Evolutionary conservation across 345 rosid genomes (phyloP), one percentile per base, ranked within the genome.

Genomic region (Euphorbia tirucalli): DNA sequence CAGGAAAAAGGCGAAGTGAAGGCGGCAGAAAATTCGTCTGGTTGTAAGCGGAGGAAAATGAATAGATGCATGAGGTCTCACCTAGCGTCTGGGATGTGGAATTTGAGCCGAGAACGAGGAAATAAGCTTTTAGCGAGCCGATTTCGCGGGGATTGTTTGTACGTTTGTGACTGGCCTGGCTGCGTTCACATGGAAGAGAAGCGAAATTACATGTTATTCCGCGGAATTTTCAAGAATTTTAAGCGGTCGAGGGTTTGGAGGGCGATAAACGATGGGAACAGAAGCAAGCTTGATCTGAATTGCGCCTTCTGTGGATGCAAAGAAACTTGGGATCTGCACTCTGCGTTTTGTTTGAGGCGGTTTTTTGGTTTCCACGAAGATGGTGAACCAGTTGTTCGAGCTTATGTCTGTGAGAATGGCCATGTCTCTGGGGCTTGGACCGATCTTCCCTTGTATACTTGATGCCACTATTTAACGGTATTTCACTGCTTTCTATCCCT

Each of bases 341-440:
- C 98, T 1, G 87, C 98, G 16, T 95, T 92, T 83, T 95, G 99
- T 71, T 85, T 95, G 88, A 86, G 82, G 78, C 78, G 97, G 74
- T 84, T 71, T 16, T 89, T 79, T 9, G 94, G 93, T 70, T 95
- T 75, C 79, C 99, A 93, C 46, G 98, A 95, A 4, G 98, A 95
- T 50, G 98, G 98, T 0, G 98, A 95, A 69, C 99, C 97, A 0
- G 92, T 93, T 30, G 98, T 93, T 15, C 85, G 99, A 77, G 99
- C 99, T 73, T 95, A 84, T 83, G 97, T 93, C 0, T 95, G 99
- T 75, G 97, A 95, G 80, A 93, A 93, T 79, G 98, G 98, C 4
- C 98, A 95, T 75, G 96, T 93, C 68, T 90, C 96, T 9, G 99
- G 99, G 49, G 97, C 98, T 48, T 93, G 99, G 99, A 95, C 99